Evolutionary conservation across 23 red algal species (phyloP), one percentile per base, ranked within the genome.

Genomic region (Gracilaria domingensis): DNA sequence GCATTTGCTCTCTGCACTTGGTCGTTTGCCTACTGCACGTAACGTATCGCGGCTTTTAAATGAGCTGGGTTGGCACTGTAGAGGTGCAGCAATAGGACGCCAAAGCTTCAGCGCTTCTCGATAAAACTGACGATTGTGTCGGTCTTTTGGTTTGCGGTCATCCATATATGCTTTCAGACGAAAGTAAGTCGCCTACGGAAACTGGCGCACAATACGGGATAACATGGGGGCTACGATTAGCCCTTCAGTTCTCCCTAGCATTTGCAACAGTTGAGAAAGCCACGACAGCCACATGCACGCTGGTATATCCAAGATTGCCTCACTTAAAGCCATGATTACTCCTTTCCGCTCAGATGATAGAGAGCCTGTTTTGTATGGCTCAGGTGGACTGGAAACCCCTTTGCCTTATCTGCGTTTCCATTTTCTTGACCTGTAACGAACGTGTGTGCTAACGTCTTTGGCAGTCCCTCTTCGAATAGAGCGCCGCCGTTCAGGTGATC

Each of bases 261-360:
- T 93, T n/a, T 80, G 72, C 30, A 99, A 53, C 1, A 99, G 75
- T 23, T 99, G 87, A 24, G 86, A 58, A 40, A 95, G 61, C 94
- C 94, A 99, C 53, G 94, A 94, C 9, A 99, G 45, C 97, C 97
- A 99, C 82, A 96, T 83, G 94, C 97, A 99, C 33, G 58, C 47
- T 30, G 97, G 97, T 36, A 99, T 20, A 74, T 73, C 89, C 45
- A 49, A 42, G 49, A 54, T 89, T 23, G 79, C 42, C n/a, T 14
- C 39, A 77, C 42, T 77, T 13, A 77, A 20, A 25, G 72, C 72
- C 50, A 14, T 45, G 45, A 40, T 77, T 26, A 77, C 72, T 28
- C 72, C 72, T 28, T 80, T 66, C 44, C 75, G 34, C 23, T 77
- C 73, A 16, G 37, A 80, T 64, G 87, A 81, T 2, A 65, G 37